Evolutionary conservation across 2,329 filamentous ascomycete species (phyloP).

Genomic region (Dothistroma septosporum): DNA sequence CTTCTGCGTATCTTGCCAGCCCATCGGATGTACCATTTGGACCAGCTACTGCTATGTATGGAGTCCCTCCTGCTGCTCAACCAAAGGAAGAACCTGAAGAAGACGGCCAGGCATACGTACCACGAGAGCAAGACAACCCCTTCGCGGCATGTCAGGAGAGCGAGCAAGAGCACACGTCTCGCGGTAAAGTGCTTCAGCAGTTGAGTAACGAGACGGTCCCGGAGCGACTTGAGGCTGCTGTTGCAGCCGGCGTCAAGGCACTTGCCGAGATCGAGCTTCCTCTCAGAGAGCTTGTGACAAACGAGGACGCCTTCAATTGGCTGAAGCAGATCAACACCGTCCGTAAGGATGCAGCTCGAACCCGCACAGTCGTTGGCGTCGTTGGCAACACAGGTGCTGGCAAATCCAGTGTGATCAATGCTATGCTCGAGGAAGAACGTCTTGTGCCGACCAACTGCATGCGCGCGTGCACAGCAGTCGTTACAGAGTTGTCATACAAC

Average conservation of each 20-base stretch:
- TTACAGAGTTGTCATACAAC: slow-evolving; percentile 60
- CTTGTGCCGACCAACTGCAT: slow-evolving; percentile 55
- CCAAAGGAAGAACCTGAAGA: neutral
- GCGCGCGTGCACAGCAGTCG: slow-evolving; percentile 58
- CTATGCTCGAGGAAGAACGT: slow-evolving; percentile 58
- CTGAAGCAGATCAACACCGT: slow-evolving; percentile 42
- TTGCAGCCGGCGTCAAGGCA: slow-evolving; percentile 37
- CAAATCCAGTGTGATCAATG: slow-evolving; percentile 61
- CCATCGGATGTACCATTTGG: neutral
- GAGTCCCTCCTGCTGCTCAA: neutral
- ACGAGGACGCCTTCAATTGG: slow-evolving; percentile 40
- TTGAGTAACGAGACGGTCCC: slow-evolving; percentile 34
- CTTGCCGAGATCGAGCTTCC: slow-evolving; percentile 35
- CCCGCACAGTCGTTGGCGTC: slow-evolving; percentile 53
- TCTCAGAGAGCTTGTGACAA: slow-evolving; percentile 28
- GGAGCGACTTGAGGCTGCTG: slow-evolving; percentile 39
- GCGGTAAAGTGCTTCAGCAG: slow-evolving; percentile 28
- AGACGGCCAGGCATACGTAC: slow-evolving; percentile 12
- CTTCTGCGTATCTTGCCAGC: neutral
- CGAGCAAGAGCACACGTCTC: slow-evolving; percentile 5
- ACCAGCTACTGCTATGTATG: neutral
- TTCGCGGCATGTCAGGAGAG: slow-evolving; percentile 14
- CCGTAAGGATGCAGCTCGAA: slow-evolving; percentile 38
- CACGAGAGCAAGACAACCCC: slow-evolving; percentile 14
- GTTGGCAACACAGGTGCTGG: slow-evolving; percentile 59